Base-by-base conservation (phyloP, 2,329 filamentous ascomycete genomes). In the Colletotrichum gigasporum region DNA sequence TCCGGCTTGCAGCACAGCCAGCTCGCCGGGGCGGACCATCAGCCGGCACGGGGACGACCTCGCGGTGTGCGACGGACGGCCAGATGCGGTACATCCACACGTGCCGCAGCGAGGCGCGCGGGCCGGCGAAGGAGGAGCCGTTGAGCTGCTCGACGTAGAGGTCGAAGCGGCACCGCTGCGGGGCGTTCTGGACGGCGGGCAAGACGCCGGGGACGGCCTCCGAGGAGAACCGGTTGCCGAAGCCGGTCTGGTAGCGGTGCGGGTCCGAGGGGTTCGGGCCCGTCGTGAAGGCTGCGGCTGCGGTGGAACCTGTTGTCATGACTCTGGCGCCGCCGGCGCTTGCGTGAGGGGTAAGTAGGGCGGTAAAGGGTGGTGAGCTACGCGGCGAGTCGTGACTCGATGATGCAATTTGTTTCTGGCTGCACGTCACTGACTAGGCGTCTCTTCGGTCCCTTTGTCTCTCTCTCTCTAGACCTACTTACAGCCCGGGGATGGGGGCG, bases 11-110 rank as follows among this genome's bases (percentile, higher is more conserved):
- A 69, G 28, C 64, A 71, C 68, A 66, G 59, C 84, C 57, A 91
- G 86, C 72, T 90, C 87, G 28, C 88, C 88, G 0, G 88, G 88
- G 34, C 87, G 84, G 4, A 91, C 84, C 48, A 87, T 66, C 1
- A 58, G 77, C 74, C 34, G 11, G 65, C 65, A 20, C 59, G 53
- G 30, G 55, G 37, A 7, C 28, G 26, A 71, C 66, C 2, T 63
- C 60, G 28, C 68, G 67, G 57, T 78, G 76, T 2, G 72, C 73
- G 9, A 74, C 75, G 1, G 75, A 74, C 2, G 76, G 76, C 12
- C 70, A 68, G 8, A 74, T 71, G 26, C 73, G 71, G 61, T 75
- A 76, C 66, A 76, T 71, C 72, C 74, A 79, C n/a, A 73, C 73
- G 48, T 78, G 71, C 28, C 71, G 71, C 16, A 75, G 70, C 14